Base-by-base conservation (phyloP, 2,329 filamentous ascomycete species). In the Drechslerella stenobrocha region DNA sequence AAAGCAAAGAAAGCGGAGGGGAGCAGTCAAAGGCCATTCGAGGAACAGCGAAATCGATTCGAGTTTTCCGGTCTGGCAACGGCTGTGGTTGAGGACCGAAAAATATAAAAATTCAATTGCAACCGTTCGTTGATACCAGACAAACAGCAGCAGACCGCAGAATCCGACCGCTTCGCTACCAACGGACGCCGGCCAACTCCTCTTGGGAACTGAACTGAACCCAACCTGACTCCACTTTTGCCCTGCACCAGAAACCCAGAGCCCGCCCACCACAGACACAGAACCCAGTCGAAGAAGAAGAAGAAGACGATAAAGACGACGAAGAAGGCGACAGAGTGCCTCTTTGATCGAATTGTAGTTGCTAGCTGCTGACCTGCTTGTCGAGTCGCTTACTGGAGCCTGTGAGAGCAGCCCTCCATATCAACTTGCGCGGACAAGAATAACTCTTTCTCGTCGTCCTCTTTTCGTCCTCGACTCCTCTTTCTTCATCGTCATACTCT, bases 401-500 rank as follows among this genome's bases (percentile, higher is more conserved):
- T 59, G 35, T 22, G 44, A 59, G 28, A 42, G 24, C 13, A 48
- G 32, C 30, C 28, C 45, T 22, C 18, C 24, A 4, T 24, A 51
- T 35, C 15, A n/a, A n/a, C 7, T 42, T 20, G 22, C 37, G 13
- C 37, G 3, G 13, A n/a, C 73, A 74, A 74, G 73, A 73, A 74
- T 73, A 74, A 71, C 71, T 73, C 70, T 73, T 72, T 72, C 60
- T 67, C 32, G 48, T 53, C 40, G 22, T 52, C 58, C 57, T 58
- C 24, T 26, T 23, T 22, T 13, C 13, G 4, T 45, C 15, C 34
- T 37, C 15, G 22, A 35, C 22, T 18, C 30, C 28, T 35, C 18
- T 4, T 23, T 34, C 22, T 44, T 30, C 24, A 18, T 37, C 30
- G 22, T 13, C 35, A 34, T 42, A 22, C 30, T 20, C 23, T 24